A percentile compares a stretch with the other conserved stretches of the same genome.
Evolutionary conservation across 2,329 filamentous ascomycete genomes (phyloP).

Genomic region (Sphaerulina vaccinii): DNA sequence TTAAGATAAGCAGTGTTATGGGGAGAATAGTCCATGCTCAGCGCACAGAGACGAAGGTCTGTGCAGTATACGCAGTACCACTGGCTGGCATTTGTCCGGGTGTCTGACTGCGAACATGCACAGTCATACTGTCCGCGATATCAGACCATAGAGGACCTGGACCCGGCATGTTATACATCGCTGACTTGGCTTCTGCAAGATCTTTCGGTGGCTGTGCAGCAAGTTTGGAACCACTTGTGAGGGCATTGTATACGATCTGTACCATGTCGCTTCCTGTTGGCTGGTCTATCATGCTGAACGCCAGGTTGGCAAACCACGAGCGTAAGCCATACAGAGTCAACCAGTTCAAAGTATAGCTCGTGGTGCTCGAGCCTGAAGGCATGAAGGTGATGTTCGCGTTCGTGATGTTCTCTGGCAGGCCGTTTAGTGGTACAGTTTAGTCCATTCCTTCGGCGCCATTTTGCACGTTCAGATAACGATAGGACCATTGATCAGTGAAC

Average conservation of each 20-base stretch:
- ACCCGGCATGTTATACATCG: slow-evolving; percentile 1
- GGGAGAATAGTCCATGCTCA: slow-evolving; percentile 19
- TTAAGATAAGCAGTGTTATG: slow-evolving; percentile 10
- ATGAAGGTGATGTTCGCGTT: slow-evolving; percentile 2
- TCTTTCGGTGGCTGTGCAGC: not conserved
- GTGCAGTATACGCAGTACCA: not conserved
- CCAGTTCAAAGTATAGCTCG: not conserved
- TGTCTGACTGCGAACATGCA: not conserved
- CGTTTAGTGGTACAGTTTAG: not conserved
- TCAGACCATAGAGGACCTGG: slow-evolving; percentile 1
- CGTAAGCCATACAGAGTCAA: not conserved
- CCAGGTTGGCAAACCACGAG: not conserved
- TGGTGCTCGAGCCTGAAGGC: not conserved
- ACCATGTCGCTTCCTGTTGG: not conserved
- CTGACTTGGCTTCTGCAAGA: not conserved
- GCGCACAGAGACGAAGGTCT: slow-evolving; percentile 14
- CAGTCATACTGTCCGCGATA: slow-evolving; percentile 17
- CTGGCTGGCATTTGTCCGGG: not conserved
- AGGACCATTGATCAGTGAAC: not conserved
- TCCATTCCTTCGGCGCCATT: not conserved
- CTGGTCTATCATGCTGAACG: not conserved
- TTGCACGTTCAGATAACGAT: not conserved
- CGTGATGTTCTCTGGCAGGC: not conserved
- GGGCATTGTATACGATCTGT: not conserved
- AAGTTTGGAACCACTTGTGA: not conserved